These are phyloP conservation scores for Cicer arietinum DNA, from an alignment of 306 rosid genomes.

Conservation along the genomic window DNA sequence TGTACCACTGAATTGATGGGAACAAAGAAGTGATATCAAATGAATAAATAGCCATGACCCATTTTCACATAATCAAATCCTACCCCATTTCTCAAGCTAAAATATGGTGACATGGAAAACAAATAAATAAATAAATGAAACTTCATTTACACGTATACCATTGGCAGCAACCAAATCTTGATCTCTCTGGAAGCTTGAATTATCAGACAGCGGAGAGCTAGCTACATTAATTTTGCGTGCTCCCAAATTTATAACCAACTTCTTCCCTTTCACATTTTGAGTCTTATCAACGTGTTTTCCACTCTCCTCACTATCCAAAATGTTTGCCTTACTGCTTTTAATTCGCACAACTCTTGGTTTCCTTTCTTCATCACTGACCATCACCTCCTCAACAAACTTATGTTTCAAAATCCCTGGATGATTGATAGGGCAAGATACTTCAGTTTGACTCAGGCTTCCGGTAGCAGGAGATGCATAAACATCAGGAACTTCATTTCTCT, in stretches of 20 bases:
- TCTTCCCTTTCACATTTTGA: constrained; percentile 79
- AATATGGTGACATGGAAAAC: background rate
- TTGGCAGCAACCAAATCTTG: constrained; percentile 62
- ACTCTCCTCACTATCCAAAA: constrained; percentile 68
- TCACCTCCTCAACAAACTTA: constrained; percentile 92
- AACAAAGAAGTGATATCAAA: constrained; percentile 9
- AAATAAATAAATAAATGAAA: background rate
- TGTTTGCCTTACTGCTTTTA: constrained; percentile 67
- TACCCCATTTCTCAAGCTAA: background rate
- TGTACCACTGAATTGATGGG: background rate
- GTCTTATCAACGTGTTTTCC: constrained; percentile 65
- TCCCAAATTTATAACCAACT: constrained; percentile 89
- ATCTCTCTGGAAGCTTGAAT: constrained; percentile 84
- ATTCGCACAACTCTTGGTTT: constrained; percentile 74
- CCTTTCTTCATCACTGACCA: constrained; percentile 88
- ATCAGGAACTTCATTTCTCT: constrained; percentile 63
- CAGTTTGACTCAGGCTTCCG: constrained; percentile 70
- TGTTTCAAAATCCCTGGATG: constrained; percentile 73
- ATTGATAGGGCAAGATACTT: constrained; percentile 59
- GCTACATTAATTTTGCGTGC: constrained; percentile 85
- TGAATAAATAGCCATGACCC: constrained; percentile 24
- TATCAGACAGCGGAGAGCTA: constrained; percentile 83
- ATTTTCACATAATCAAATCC: constrained; percentile 27
- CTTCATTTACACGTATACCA: constrained; percentile 55
- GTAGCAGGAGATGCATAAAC: constrained; percentile 70